Percentiles rank a stretch among this genome's conserved stretches.
These are phyloP conservation scores for Phialophora expanda DNA, from an alignment of 2,329 filamentous ascomycete genomes.

Conservation along the genomic window DNA sequence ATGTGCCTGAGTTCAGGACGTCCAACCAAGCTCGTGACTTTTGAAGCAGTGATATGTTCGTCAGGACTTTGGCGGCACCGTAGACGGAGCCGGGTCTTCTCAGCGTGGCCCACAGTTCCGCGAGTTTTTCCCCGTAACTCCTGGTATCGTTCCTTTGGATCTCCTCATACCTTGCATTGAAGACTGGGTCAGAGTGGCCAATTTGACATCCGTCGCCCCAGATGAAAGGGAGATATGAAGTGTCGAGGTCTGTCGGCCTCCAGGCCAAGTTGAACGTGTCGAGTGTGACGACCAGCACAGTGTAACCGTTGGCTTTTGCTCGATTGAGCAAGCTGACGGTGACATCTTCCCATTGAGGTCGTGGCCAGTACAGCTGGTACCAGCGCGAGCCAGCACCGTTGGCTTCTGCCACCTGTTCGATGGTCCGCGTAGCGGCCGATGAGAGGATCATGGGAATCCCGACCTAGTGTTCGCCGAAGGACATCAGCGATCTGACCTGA, in stretches of 20 bases:
- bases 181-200: slow-evolving; percentile 70
- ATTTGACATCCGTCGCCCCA: slow-evolving; percentile 58
- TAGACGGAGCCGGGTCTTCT: slow-evolving; percentile 37
- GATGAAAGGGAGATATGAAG: slow-evolving; percentile 56
- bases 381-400: slow-evolving; percentile 62
- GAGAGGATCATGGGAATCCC: slow-evolving; percentile 69
- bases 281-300: slow-evolving; percentile 71
- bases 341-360: slow-evolving; percentile 61
- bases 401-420: slow-evolving; percentile 68
- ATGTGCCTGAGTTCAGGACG: slow-evolving; percentile 58
- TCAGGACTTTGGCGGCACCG: slow-evolving; percentile 36
- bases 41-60: slow-evolving; percentile 33
- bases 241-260: slow-evolving; percentile 69
- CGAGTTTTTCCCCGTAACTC: slow-evolving; percentile 45
- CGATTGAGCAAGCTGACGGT: slow-evolving; percentile 66
- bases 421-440: slow-evolving; percentile 65
- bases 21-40: slow-evolving; percentile 52
- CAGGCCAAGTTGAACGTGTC: slow-evolving; percentile 73
- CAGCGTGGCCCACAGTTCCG: slow-evolving; percentile 33
- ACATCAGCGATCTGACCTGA: background rate
- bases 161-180: slow-evolving; percentile 60
- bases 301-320: slow-evolving; percentile 66
- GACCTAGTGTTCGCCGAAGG: slow-evolving; percentile 41
- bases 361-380: slow-evolving; percentile 78
- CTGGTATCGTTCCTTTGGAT: slow-evolving; percentile 54